phyloP scores from a whole-genome alignment of 1,284 basidiomycete genomes.

The Cutaneotrichosporon cyanovorans region DNA sequence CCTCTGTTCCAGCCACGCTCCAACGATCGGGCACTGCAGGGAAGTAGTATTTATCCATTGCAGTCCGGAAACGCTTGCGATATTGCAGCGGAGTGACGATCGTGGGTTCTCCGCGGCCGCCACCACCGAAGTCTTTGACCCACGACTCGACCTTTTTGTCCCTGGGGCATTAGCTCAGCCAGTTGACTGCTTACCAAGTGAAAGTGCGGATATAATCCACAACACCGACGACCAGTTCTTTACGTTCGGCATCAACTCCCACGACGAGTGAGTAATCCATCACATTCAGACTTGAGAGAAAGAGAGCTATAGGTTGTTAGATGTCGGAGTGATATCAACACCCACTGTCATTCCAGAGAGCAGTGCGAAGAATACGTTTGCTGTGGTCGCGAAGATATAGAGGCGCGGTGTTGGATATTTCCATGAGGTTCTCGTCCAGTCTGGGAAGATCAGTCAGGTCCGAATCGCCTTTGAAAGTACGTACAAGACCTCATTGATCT shows the following conservation, averaged over 20 bases:
- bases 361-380: constrained; percentile 82
- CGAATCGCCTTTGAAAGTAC: constrained; percentile 4
- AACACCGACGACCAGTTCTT: constrained; percentile 89
- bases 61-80: constrained; percentile 74
- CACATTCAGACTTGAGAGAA: constrained; percentile 89
- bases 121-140: constrained; percentile 86
- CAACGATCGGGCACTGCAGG: constrained; percentile 44
- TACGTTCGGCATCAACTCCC: constrained; percentile 74
- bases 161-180: constrained; percentile 45
- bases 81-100: constrained; percentile 63
- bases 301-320: constrained; percentile 46
- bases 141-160: constrained; percentile 97
- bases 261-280: constrained; percentile 99
- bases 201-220: constrained; percentile 54
- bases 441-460: constrained; percentile 16
- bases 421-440: constrained; percentile 46
- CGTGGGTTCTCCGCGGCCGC: constrained; percentile 76
- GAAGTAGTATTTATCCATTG: constrained; percentile 83
- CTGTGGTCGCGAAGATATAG: constrained; percentile 93
- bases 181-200: constrained; percentile 46
- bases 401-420: constrained; percentile 52
- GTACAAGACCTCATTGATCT: constrained; percentile 78
- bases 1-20: constrained; percentile 16
- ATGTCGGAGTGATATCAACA: constrained; percentile 6
- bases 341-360: constrained; percentile 87